Percentiles rank a stretch among this genome's conserved stretches.
phyloP scores from a whole-genome alignment of 495 filamentous ascomycete genomes.

The Penicillium lividum region DNA sequence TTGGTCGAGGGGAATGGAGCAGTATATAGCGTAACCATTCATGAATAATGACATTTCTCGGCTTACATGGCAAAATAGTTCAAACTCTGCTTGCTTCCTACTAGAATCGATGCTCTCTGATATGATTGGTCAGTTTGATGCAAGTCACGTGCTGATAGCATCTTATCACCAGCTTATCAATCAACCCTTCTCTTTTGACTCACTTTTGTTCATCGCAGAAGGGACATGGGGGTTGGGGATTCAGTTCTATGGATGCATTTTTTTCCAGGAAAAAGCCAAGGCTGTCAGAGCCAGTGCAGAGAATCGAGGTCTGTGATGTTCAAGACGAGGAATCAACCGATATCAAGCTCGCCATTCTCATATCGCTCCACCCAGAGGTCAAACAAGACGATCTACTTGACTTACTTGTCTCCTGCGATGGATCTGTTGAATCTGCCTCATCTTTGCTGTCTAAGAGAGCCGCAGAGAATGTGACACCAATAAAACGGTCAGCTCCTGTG shows the following conservation, averaged over 20 bases:
- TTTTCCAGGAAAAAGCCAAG: constrained; percentile 54
- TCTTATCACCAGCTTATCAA: constrained; percentile 12
- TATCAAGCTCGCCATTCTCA: constrained; percentile 78
- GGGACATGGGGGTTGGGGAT: not conserved
- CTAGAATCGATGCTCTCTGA: not conserved
- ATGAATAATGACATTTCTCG: not conserved
- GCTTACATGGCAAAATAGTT: too few species aligned
- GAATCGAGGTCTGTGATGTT: not conserved
- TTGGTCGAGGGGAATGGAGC: constrained; percentile 30
- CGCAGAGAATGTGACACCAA: constrained; percentile 19
- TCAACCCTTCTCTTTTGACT: constrained; percentile 1
- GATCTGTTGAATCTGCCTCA: constrained; percentile 67
- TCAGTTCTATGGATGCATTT: constrained; percentile 56
- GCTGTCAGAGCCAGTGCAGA: constrained; percentile 23
- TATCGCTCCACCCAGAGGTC: constrained; percentile 68
- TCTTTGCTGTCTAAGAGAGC: constrained; percentile 43
- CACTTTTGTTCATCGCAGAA: not conserved
- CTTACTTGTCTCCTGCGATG: constrained; percentile 71
- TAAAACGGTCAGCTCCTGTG: constrained; percentile 28
- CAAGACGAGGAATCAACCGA: constrained; percentile 77
- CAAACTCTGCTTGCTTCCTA: not conserved
- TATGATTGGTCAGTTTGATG: constrained; percentile 37
- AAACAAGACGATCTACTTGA: constrained; percentile 72
- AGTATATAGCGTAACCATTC: not conserved
- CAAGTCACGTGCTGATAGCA: constrained; percentile 36